Evolutionary conservation across 768 basidiomycete species (phyloP).

Genomic region (Xerocomellus chrysenteron): DNA sequence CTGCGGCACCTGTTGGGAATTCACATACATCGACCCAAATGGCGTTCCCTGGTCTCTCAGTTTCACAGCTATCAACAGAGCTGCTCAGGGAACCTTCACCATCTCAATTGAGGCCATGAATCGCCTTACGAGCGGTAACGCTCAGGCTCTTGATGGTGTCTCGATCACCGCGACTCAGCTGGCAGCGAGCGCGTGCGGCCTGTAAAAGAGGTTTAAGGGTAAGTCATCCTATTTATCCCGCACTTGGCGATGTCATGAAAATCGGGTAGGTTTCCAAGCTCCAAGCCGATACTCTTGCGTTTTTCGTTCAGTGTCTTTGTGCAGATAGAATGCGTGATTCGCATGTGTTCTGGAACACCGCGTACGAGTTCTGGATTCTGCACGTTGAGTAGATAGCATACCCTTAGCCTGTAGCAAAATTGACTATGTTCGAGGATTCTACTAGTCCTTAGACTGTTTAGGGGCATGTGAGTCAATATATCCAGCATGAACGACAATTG

Average conservation of each 20-base stretch:
- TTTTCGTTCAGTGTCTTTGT: background rate
- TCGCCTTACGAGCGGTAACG: slow-evolving; percentile 32
- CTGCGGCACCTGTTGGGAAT: background rate
- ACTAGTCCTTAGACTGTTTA: too few relatives aligned
- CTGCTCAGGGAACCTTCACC: slow-evolving; percentile 29
- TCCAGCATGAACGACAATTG: too few relatives aligned
- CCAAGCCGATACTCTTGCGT: background rate
- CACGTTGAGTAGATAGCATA: background rate
- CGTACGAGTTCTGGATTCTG: background rate
- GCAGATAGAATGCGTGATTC: background rate
- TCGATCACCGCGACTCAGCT: slow-evolving; percentile 15
- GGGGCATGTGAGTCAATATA: too few relatives aligned
- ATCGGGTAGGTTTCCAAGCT: background rate
- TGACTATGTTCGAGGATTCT: too few relatives aligned
- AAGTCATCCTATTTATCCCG: too few relatives aligned
- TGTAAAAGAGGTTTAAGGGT: background rate
- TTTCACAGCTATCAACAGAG: slow-evolving; percentile 53
- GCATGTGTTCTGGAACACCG: background rate
- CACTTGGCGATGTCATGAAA: background rate
- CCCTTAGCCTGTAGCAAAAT: too few relatives aligned
- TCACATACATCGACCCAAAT: background rate
- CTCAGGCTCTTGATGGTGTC: slow-evolving; percentile 26
- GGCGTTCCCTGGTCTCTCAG: slow-evolving; percentile 40
- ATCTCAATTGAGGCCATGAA: slow-evolving; percentile 36
- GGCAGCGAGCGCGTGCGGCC: too few relatives aligned